phyloP scores from a whole-genome alignment of 257 asterid genomes.

The Mentha longifolia region DNA sequence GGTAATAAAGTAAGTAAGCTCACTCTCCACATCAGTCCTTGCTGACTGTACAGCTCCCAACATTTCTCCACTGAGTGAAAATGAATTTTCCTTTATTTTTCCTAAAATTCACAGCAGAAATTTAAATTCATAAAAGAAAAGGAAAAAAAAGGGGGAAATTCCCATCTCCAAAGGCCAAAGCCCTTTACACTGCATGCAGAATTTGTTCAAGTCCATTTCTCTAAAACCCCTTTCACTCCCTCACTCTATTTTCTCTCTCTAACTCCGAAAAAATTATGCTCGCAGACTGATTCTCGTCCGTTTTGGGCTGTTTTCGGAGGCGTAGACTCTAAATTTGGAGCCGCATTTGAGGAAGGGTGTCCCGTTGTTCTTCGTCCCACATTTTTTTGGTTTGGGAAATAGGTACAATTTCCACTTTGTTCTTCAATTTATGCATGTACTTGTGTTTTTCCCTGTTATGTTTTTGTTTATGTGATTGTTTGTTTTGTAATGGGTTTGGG shows the following conservation, averaged over 20 bases:
- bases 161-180: conserved; percentile 12
- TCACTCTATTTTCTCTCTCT: conserved; percentile 19
- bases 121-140: not conserved
- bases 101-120: not conserved
- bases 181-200: conserved; percentile 32
- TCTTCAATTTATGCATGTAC: conserved; percentile 14
- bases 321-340: conserved; percentile 23
- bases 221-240: conserved; percentile 36
- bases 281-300: not conserved
- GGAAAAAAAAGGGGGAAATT: not conserved
- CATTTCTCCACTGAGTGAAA: not conserved
- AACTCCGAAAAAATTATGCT: not conserved
- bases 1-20: not conserved
- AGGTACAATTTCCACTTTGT: conserved; percentile 19
- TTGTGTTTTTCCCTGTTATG: conserved; percentile 7
- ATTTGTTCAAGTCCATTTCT: not conserved
- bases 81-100: not conserved
- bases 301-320: not conserved
- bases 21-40: not conserved
- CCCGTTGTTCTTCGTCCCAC: conserved; percentile 6
- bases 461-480: conserved; percentile 17
- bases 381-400: not conserved
- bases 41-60: conserved; percentile 11
- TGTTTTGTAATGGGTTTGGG: conserved; percentile 11
- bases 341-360: conserved; percentile 29